Evolutionary conservation across 768 basidiomycete genomes (phyloP).

Genomic region (Sporobolomyces roseus): DNA sequence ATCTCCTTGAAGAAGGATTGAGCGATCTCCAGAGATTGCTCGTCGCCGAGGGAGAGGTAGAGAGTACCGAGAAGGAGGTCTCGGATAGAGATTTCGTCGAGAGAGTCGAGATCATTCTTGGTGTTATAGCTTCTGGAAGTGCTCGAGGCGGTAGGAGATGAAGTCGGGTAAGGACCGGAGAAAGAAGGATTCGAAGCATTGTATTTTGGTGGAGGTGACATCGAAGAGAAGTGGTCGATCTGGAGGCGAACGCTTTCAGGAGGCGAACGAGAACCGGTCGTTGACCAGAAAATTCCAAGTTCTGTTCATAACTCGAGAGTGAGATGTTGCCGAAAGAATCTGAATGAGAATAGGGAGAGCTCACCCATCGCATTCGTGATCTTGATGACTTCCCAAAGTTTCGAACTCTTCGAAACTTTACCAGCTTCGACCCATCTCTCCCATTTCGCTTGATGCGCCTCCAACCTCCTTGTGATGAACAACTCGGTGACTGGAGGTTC

Average conservation of each 20-base stretch:
- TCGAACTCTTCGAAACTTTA: not conserved
- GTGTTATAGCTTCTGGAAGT: not conserved
- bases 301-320: not conserved
- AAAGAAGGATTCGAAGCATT: not conserved
- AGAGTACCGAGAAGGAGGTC: conserved; percentile 39
- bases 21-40: not conserved
- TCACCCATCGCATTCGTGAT: conserved; percentile 29
- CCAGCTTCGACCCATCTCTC: conserved; percentile 22
- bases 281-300: conserved; percentile 38
- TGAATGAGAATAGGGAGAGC: not conserved
- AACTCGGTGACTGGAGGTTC: conserved; percentile 33
- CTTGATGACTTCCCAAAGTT: conserved; percentile 23
- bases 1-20: conserved; percentile 11
- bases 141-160: not conserved
- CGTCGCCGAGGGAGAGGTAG: conserved; percentile 22
- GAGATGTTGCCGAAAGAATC: too few species aligned
- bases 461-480: conserved; percentile 23
- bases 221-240: conserved; percentile 31
- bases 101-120: conserved; percentile 34
- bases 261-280: conserved; percentile 19
- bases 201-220: conserved; percentile 20
- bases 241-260: not conserved
- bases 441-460: conserved; percentile 22
- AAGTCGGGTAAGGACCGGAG: not conserved
- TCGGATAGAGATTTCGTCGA: conserved; percentile 33